A percentile compares a stretch with the other conserved stretches of the same genome.
Evolutionary conservation across 345 rosid genomes (phyloP).

Genomic region (Eucalyptus regnans): DNA sequence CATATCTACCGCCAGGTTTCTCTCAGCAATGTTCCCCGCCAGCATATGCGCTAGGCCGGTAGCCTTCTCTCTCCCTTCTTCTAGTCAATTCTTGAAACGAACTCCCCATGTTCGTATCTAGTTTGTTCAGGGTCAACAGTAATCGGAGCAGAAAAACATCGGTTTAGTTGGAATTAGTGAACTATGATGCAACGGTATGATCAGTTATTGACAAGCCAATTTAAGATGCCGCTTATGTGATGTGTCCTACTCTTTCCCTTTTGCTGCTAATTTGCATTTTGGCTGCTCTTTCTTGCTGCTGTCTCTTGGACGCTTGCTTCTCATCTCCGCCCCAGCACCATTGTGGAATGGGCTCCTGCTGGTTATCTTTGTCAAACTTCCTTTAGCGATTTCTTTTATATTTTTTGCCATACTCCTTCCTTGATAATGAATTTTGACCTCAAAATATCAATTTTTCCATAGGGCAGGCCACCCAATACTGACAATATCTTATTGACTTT

Average conservation of each 20-base stretch:
- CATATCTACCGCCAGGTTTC: background rate
- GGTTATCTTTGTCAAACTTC: background rate
- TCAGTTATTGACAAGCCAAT: background rate
- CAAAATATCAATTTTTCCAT: background rate
- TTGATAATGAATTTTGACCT: background rate
- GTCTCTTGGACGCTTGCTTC: background rate
- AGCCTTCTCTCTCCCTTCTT: background rate
- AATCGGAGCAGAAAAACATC: background rate
- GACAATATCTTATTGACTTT: background rate
- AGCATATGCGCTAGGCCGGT: background rate
- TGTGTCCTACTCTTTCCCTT: background rate
- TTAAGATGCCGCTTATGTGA: background rate
- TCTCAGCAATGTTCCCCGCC: background rate
- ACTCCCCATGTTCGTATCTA: background rate
- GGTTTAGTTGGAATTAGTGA: background rate
- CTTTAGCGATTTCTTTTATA: too few species aligned
- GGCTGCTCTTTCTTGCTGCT: background rate
- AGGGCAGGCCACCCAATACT: background rate
- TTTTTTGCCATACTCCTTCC: too few species aligned
- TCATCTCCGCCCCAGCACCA: background rate
- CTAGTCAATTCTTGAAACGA: background rate
- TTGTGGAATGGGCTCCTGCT: background rate
- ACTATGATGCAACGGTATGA: background rate
- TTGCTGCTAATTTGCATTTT: background rate
- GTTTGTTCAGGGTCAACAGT: background rate